A percentile compares a stretch with the other conserved stretches of the same genome.
These are phyloP conservation scores for Claviceps spartinae DNA, from an alignment of 2,329 filamentous ascomycete species.

Conservation along the genomic window DNA sequence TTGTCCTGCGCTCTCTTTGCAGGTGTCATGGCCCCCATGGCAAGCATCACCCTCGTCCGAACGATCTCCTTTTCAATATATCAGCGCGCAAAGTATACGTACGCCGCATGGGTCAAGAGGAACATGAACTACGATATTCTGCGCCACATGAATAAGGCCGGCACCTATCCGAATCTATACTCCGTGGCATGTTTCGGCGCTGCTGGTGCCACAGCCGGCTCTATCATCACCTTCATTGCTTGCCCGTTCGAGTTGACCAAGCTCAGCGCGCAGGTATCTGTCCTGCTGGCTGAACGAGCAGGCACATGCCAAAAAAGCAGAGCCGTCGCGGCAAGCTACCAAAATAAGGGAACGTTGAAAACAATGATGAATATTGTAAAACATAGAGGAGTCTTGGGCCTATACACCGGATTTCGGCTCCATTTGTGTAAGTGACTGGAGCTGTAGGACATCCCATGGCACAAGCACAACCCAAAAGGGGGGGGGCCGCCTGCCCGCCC, in stretches of 20 bases:
- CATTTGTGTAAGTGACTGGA: slow-evolving; percentile 52
- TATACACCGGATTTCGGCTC: slow-evolving; percentile 70
- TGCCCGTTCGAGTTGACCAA: slow-evolving; percentile 89
- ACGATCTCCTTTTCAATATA: slow-evolving; percentile 73
- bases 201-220: slow-evolving; percentile 67
- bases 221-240: slow-evolving; percentile 65
- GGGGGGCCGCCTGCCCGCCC: neutral
- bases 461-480: too few relatives aligned
- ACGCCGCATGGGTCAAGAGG: slow-evolving; percentile 55
- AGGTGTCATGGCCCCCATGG: slow-evolving; percentile 70
- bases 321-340: slow-evolving; percentile 53
- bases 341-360: slow-evolving; percentile 63
- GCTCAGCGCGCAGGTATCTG: slow-evolving; percentile 72
- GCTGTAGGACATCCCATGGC: too few relatives aligned
- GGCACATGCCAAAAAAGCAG: slow-evolving; percentile 32
- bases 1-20: slow-evolving; percentile 1
- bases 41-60: slow-evolving; percentile 62
- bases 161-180: slow-evolving; percentile 57
- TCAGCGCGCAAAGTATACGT: slow-evolving; percentile 59
- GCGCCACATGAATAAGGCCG: slow-evolving; percentile 54
- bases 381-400: slow-evolving; percentile 56
- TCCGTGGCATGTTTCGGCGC: slow-evolving; percentile 65
- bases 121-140: slow-evolving; percentile 59
- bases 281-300: slow-evolving; percentile 48
- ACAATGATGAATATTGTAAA: slow-evolving; percentile 66